Evolutionary conservation across 345 rosid species (phyloP), one percentile per base, ranked within the genome.

Genomic region (Eucalyptus curtisii): DNA sequence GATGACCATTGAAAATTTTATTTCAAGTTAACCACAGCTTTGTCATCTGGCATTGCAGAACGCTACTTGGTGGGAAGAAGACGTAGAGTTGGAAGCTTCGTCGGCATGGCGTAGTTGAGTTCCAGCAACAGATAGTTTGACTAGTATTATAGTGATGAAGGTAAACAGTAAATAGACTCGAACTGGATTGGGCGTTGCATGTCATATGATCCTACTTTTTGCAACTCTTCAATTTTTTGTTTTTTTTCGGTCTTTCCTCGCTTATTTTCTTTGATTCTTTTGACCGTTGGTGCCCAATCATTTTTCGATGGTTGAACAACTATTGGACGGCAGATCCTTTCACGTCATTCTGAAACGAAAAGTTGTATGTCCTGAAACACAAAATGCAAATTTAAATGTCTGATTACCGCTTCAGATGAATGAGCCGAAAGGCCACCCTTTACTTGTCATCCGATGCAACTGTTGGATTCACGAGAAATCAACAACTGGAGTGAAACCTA

Each of bases 21-120:
- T 52, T 55, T 80, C 12, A 10, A 57, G 22, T 89, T 14, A 31
- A 44, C 17, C 89, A 86, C 84, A 86, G 31, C 42, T 91, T 86
- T 50, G 57, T 84, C 31, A 68, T 86, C 44, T 84, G 30, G 52
- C 86, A 82, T 89, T 91, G 94, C 95, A 97, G 99, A 64, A 90
- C 86, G 94, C 99, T 64, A 97, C 98, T 33, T 97, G 99, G 99
- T 96, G 99, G 99, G 99, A 97, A 92, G 99, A 97, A 92, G 98
- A 94, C 84, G 92, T 94, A 55, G 98, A 97, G 37, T 91, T 94
- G 87, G 99, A 97, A 91, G 90, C 71, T 90, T 97, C 98, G 42
- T 92, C 98, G 13, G 98, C 95, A 33, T 97, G 99, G 99, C 97
- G 98, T 86, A 96, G 76, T 91, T 97, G 92, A 94, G 89, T 27